Percentiles rank a stretch among this genome's conserved stretches.
phyloP scores from a whole-genome alignment of 2,329 filamentous ascomycete species.

The Aspergillus aculeatus region DNA sequence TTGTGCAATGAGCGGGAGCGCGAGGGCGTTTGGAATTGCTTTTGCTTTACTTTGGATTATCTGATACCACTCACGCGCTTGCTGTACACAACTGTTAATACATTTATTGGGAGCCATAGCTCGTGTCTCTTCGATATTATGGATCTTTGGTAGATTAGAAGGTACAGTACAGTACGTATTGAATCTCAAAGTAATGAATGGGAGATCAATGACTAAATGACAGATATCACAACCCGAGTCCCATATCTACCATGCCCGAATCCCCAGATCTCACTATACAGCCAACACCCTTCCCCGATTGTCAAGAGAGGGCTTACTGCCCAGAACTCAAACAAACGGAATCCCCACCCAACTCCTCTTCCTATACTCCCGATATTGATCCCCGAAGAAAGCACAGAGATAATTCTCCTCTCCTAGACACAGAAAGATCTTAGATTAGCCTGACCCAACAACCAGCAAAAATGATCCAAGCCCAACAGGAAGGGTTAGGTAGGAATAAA shows the following conservation, averaged over 20 bases:
- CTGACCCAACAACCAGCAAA: too few relatives aligned
- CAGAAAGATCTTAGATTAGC: too few relatives aligned
- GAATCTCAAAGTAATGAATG: too few relatives aligned
- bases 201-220: too few relatives aligned
- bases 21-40: slow-evolving; percentile 12
- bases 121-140: too few relatives aligned
- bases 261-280: too few relatives aligned
- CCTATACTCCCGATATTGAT: slow-evolving; percentile 75
- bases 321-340: slow-evolving; percentile 44
- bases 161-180: too few relatives aligned
- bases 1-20: slow-evolving; percentile 7
- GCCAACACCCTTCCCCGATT: too few relatives aligned
- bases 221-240: too few relatives aligned
- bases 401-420: slow-evolving; percentile 70
- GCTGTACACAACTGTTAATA: neutral
- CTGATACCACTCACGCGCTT: slow-evolving; percentile 16
- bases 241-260: neutral
- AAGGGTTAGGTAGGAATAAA: neutral
- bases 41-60: neutral
- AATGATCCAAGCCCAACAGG: too few relatives aligned
- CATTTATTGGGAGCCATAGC: neutral
- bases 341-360: slow-evolving; percentile 73
- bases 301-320: too few relatives aligned
- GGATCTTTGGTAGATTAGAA: too few relatives aligned
- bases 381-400: slow-evolving; percentile 77